Percentiles rank a stretch among this genome's conserved stretches.
Conservation (phyloP, 768 basidiomycete genomes). For the Russula ochroleuca region DNA sequence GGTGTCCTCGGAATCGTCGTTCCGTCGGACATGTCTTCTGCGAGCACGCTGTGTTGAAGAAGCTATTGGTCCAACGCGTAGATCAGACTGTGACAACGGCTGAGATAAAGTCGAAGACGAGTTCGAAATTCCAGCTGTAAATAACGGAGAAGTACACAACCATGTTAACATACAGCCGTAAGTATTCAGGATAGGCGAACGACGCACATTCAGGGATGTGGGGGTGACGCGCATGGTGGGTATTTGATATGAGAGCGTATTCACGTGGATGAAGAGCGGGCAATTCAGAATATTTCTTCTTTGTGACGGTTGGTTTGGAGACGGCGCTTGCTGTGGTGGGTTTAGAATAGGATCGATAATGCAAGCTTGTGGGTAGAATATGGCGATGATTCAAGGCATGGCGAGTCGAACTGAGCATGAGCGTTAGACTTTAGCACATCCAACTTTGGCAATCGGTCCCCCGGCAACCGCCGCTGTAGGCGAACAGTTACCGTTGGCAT, state of each 20-base stretch:
- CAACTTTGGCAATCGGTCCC: conserved; percentile 5
- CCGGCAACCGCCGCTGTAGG: background rate
- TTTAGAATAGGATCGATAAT: background rate
- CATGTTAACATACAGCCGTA: background rate
- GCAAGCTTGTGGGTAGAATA: background rate
- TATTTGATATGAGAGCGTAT: background rate
- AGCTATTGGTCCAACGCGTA: background rate
- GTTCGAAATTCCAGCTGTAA: background rate
- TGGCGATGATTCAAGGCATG: conserved; percentile 11
- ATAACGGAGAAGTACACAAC: background rate
- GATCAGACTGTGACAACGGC: background rate
- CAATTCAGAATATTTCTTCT: conserved; percentile 55
- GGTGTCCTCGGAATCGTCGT: background rate
- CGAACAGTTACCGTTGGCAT: background rate
- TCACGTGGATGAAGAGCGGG: conserved; percentile 45
- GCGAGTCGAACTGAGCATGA: conserved; percentile 4
- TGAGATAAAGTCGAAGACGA: background rate
- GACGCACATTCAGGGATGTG: conserved; percentile 6
- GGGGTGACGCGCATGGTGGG: background rate
- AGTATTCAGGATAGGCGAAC: background rate
- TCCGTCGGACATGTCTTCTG: conserved; percentile 1
- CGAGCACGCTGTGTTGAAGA: background rate
- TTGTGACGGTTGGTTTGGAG: conserved; percentile 34
- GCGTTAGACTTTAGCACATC: background rate
- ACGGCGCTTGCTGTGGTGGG: background rate